These are phyloP conservation scores for Paraphoma chrysanthemicola DNA, from an alignment of 2,329 filamentous ascomycete species.

Conservation along the genomic window DNA sequence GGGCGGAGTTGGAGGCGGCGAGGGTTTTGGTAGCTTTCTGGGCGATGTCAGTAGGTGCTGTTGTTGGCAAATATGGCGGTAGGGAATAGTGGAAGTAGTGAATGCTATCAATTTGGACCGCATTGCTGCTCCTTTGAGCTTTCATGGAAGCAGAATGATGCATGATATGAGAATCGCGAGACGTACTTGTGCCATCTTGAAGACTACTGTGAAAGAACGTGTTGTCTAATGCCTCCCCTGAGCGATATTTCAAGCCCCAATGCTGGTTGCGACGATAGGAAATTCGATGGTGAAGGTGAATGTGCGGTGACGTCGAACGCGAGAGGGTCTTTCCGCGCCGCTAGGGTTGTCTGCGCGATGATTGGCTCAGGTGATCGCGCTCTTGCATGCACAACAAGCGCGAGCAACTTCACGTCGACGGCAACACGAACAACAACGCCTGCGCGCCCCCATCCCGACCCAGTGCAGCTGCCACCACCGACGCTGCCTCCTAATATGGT, in stretches of 20 bases:
- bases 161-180: background rate
- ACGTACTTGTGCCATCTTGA: conserved; percentile 3
- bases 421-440: conserved; percentile 14
- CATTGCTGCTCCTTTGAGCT: too few species aligned
- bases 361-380: conserved; percentile 1
- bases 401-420: conserved; percentile 23
- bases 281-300: background rate
- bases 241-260: background rate
- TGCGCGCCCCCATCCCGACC: conserved; percentile 6
- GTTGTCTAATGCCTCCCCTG: too few species aligned
- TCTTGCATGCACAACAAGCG: conserved; percentile 32
- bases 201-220: background rate
- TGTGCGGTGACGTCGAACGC: conserved; percentile 20
- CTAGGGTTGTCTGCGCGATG: background rate
- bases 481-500: conserved; percentile 19
- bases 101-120: too few species aligned
- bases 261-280: conserved; percentile 28
- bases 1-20: conserved; percentile 78
- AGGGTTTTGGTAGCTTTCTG: conserved; percentile 64
- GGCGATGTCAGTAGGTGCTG: background rate
- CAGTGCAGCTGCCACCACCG: conserved; percentile 15
- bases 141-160: too few species aligned
- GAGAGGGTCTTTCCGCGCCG: conserved; percentile 8
- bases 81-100: too few species aligned
- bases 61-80: background rate